Conservation (phyloP, 176 grass and related monocot species). For the Zizania latifolia region DNA sequence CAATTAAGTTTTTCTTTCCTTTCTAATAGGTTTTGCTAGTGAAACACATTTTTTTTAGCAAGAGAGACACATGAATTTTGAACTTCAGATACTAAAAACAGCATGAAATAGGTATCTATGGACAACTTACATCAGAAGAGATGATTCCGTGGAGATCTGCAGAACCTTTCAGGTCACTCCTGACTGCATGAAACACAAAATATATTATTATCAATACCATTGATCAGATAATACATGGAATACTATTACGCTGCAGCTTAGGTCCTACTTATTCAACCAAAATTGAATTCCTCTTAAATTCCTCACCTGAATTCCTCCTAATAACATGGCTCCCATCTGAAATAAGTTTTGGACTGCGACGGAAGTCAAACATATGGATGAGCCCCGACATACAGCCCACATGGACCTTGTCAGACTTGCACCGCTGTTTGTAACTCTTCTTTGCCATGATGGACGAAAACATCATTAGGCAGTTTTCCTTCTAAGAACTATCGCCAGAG, state of each 20-base stretch:
- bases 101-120: not conserved
- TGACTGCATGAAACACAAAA: slow-evolving; percentile 38
- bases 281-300: slow-evolving; percentile 4
- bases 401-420: slow-evolving; percentile 33
- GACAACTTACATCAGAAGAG: slow-evolving; percentile 36
- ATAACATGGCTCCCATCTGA: slow-evolving; percentile 44
- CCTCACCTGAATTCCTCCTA: slow-evolving; percentile 42
- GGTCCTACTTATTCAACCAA: not conserved
- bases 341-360: slow-evolving; percentile 58
- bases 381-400: slow-evolving; percentile 64
- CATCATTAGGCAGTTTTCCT: slow-evolving; percentile 25
- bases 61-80: not conserved
- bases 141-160: slow-evolving; percentile 18
- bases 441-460: slow-evolving; percentile 54
- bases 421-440: slow-evolving; percentile 32
- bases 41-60: not conserved
- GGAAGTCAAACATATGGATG: slow-evolving; percentile 81
- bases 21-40: not conserved
- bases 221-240: not conserved
- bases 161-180: slow-evolving; percentile 38
- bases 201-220: slow-evolving; percentile 16
- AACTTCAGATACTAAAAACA: not conserved
- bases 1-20: not conserved
- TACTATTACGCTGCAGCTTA: slow-evolving; percentile 6
- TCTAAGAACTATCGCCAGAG: not conserved